Percentiles rank a stretch among this genome's conserved stretches.
Evolutionary conservation across 306 rosid species (phyloP).

Genomic region (Spatholobus suberectus): DNA sequence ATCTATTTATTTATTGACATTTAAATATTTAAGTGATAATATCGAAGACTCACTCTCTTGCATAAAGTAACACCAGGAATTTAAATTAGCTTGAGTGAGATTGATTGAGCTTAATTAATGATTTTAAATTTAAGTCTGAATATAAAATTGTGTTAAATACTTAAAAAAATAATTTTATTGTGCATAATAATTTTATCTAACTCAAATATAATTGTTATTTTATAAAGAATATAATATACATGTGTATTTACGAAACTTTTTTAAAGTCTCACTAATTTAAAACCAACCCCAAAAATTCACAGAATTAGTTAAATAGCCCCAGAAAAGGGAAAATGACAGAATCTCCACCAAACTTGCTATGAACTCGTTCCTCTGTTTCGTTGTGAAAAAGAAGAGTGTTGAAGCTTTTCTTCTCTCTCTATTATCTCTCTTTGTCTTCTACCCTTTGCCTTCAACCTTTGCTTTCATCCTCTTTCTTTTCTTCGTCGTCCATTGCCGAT

Average conservation of each 20-base stretch:
- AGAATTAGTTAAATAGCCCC: neutral
- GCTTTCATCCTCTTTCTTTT: neutral
- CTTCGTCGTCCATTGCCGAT: neutral
- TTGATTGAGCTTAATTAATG: too few relatives aligned
- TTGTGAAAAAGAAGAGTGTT: slow-evolving; percentile 26
- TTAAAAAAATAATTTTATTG: too few relatives aligned
- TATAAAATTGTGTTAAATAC: too few relatives aligned
- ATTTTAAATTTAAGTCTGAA: too few relatives aligned
- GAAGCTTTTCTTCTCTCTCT: slow-evolving; percentile 36
- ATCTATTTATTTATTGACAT: neutral
- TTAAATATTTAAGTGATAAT: slow-evolving; percentile 17
- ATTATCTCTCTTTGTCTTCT: neutral
- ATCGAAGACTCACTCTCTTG: neutral
- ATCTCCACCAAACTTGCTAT: slow-evolving; percentile 14
- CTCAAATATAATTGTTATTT: too few relatives aligned
- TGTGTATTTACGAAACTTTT: too few relatives aligned
- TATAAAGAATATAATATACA: too few relatives aligned
- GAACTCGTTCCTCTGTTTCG: slow-evolving; percentile 16
- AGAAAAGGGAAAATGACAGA: slow-evolving; percentile 10
- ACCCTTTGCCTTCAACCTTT: neutral
- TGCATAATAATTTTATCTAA: too few relatives aligned
- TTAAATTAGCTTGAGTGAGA: too few relatives aligned
- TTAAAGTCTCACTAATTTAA: neutral
- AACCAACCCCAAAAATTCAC: neutral
- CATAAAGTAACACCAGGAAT: too few relatives aligned